Base-by-base conservation (phyloP, 768 basidiomycete species). In the Amanita jacksonii region DNA sequence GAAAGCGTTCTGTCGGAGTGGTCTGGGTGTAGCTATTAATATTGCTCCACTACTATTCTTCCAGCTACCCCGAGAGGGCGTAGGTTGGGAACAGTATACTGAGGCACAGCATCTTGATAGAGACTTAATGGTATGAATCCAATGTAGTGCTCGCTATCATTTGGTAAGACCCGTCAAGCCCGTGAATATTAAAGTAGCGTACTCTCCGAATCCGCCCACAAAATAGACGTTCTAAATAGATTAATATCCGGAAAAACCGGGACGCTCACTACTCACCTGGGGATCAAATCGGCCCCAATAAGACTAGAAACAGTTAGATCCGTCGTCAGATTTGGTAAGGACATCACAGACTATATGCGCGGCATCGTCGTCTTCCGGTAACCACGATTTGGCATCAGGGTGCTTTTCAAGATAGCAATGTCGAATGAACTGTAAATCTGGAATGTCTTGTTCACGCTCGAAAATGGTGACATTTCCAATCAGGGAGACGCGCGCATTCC, bases 241-340 rank as follows among this genome's bases (percentile, higher is more conserved):
- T 2, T 4, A n/a, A 33, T 15, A 43, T 10, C 31, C 7, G 12
- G 18, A 9, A 12, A 16, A 31, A 20, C 19, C 20, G 1, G 20
- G 24, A 28, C 9, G 8, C 9, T 47, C 18, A 38, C 30, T 20
- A 58, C 71, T 54, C 51, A 73, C 73, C 44, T 70, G 65, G 19
- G 73, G 72, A 52, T 76, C 73, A 54, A 75, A 75, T 13, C 69
- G 61, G 38, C 73, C 72, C 74, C 74, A 76, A 48, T 72, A 73
- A 9, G 72, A 64, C 72, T 74, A 23, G 15, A 19, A 38, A n/a
- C 8, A 25, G 16, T 38, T 19, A 24, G 19, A 15, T 2, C 20
- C 30, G 35, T 43, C n/a, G 22, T 4, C n/a, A 3, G 19, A 15
- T 12, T 8, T 31, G 12, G 45, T 18, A 48, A 30, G 15, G 31